Evolutionary conservation across 2,329 filamentous ascomycete species (phyloP), one percentile per base, ranked within the genome.

Genomic region (Sphaerulina vaccinii): DNA sequence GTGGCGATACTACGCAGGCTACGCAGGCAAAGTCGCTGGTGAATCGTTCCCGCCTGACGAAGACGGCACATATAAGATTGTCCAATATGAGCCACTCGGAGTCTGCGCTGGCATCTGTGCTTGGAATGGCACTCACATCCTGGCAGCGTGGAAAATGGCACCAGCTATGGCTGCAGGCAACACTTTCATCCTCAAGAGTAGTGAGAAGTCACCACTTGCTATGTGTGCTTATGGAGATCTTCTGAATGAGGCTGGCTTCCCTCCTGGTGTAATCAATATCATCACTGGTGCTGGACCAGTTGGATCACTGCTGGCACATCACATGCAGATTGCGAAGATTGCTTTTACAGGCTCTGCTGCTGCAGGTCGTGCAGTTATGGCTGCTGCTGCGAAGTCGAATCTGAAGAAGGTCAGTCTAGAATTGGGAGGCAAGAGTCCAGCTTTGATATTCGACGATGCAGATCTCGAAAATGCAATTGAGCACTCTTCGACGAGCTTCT

Each of bases 101-200:
- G 88, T 92, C 0, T 88, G 86, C 61, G 87, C 80, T 4, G 79
- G 82, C 68, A 90, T 90, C 58, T 88, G 71, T 13, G 69, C 60
- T 56, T 91, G 43, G 43, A 46, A 46, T 13, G 43, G 32, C 16
- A 46, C 19, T 24, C 32, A 36, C 37, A 27, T 46, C 3, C 24
- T 46, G 19, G 32, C 33, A 23, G 43, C 43, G n/a, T 46, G 43
- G 43, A 46, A 46, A 21, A 77, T 92, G 2, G 87, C 86, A 18
- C 88, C 88, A 19, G 79, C 79, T 8, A 68, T 83, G 0, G 79
- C 78, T 18, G 76, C 73, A 21, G 80, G 80, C 21, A 83, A 83
- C 65, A 81, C 79, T 0, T 70, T 82, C 2, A 78, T 83, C 2
- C 52, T 83, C 32, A 83, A 83, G 62, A 71, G 79, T 0, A 79